Evolutionary conservation across 2,329 filamentous ascomycete species (phyloP).

Genomic region (Ramularia collo-cygni): DNA sequence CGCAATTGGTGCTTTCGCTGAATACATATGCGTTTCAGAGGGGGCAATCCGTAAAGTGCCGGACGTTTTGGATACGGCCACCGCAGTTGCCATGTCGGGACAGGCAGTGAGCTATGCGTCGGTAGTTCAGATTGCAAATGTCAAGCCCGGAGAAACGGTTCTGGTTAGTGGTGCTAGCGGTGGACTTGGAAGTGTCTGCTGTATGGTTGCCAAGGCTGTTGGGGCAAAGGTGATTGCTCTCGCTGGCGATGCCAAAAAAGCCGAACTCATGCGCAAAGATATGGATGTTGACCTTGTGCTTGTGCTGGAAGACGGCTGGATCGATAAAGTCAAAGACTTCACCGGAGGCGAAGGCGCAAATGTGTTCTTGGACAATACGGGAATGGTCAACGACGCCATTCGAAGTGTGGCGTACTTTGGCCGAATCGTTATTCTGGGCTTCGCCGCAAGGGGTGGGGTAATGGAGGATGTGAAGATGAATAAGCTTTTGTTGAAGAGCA

Average conservation of each 20-base stretch:
- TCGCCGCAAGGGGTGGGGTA: slow-evolving; percentile 47
- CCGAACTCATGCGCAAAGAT: slow-evolving; percentile 22
- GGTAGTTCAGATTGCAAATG: slow-evolving; percentile 35
- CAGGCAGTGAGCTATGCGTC: slow-evolving; percentile 51
- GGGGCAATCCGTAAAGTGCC: slow-evolving; percentile 41
- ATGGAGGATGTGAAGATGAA: slow-evolving; percentile 53
- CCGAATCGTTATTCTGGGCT: slow-evolving; percentile 51
- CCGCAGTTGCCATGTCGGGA: slow-evolving; percentile 49
- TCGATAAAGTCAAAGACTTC: slow-evolving; percentile 42
- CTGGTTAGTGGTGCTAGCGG: slow-evolving; percentile 52
- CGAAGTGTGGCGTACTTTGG: slow-evolving; percentile 50
- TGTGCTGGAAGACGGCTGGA: slow-evolving; percentile 46
- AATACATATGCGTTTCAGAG: slow-evolving; percentile 42
- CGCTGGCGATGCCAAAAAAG: slow-evolving; percentile 43
- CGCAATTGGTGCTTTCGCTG: slow-evolving; percentile 46
- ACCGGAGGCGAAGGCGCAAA: slow-evolving; percentile 48
- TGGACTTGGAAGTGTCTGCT: slow-evolving; percentile 49
- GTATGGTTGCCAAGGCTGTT: slow-evolving; percentile 48
- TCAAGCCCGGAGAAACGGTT: slow-evolving; percentile 44
- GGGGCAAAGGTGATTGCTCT: slow-evolving; percentile 51
- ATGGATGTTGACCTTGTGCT: slow-evolving; percentile 27
- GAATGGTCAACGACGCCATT: slow-evolving; percentile 49
- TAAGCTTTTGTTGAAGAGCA: slow-evolving; percentile 47
- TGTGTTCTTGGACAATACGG: slow-evolving; percentile 53
- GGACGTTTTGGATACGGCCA: slow-evolving; percentile 37